These are phyloP conservation scores for Paracamarosporium sp. DNA, from an alignment of 2,329 filamentous ascomycete genomes.

Conservation along the genomic window DNA sequence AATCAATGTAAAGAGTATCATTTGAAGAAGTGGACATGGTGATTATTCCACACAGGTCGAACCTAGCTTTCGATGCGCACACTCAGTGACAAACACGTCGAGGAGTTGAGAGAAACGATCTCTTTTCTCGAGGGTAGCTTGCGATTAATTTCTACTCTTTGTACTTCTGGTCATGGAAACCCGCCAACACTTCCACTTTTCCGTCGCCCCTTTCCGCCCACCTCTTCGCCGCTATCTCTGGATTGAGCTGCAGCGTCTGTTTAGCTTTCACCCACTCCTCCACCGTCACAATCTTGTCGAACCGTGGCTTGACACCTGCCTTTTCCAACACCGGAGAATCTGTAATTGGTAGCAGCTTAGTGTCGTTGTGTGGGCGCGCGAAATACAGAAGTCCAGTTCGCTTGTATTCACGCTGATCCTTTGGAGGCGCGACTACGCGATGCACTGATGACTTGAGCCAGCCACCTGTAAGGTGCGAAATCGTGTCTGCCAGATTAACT, in stretches of 20 bases:
- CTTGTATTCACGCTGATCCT: conserved; percentile 57
- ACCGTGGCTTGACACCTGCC: conserved; percentile 41
- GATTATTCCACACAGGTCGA: no score
- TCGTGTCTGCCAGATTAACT: conserved; percentile 50
- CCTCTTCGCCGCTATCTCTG: conserved; percentile 27
- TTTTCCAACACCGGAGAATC: conserved; percentile 45
- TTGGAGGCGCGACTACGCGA: conserved; percentile 57
- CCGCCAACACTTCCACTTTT: conserved; percentile 29
- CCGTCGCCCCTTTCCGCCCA: conserved; percentile 30
- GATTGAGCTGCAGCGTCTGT: conserved; percentile 32
- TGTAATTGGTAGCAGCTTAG: conserved; percentile 46
- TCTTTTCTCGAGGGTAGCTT: background rate
- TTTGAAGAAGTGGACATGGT: no score
- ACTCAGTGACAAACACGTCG: no score
- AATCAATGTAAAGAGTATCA: no score
- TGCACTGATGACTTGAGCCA: conserved; percentile 59
- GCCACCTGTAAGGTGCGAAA: conserved; percentile 48
- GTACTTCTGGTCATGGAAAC: conserved; percentile 30
- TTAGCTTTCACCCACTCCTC: conserved; percentile 23
- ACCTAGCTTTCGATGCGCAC: no score
- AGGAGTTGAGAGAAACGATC: background rate
- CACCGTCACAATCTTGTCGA: conserved; percentile 48
- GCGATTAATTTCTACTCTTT: conserved; percentile 17
- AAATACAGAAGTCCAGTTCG: conserved; percentile 61
- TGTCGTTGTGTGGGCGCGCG: conserved; percentile 51